Conservation (phyloP, 1,284 basidiomycete species). For the Grifola frondosa region DNA sequence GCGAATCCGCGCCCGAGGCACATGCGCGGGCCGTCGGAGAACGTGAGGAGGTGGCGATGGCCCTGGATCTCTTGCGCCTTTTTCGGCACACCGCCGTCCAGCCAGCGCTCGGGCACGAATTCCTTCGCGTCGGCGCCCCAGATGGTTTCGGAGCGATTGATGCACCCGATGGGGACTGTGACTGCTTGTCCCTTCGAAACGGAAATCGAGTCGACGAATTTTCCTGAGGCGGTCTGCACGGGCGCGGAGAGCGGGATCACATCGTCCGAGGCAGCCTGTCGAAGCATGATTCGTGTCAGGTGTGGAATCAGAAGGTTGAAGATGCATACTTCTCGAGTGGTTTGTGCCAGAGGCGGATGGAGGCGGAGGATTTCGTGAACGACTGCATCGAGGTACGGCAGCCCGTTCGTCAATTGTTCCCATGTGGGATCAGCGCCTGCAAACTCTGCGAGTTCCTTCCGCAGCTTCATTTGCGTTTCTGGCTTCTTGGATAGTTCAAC, state of each 20-base stretch:
- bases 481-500: constrained; percentile 34
- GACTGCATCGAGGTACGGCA: constrained; percentile 38
- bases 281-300: too few species aligned
- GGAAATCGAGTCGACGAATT: constrained; percentile 37
- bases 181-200: constrained; percentile 47
- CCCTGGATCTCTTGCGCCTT: constrained; percentile 39
- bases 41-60: constrained; percentile 40
- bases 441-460: constrained; percentile 40
- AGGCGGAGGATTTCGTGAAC: constrained; percentile 29
- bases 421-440: constrained; percentile 31
- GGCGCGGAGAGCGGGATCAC: constrained; percentile 50
- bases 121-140: constrained; percentile 40
- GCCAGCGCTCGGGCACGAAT: constrained; percentile 29
- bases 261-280: constrained; percentile 46
- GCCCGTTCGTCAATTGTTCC: constrained; percentile 31
- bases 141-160: constrained; percentile 48
- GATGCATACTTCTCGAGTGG: constrained; percentile 17
- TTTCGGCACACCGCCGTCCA: constrained; percentile 20
- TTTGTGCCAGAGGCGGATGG: constrained; percentile 23
- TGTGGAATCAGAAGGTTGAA: background rate
- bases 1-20: constrained; percentile 45
- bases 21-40: constrained; percentile 39
- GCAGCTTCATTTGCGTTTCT: constrained; percentile 39
- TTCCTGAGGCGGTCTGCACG: constrained; percentile 37
- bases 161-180: constrained; percentile 37